Evolutionary conservation across 768 basidiomycete genomes (phyloP), one percentile per base, ranked within the genome.

Genomic region (Leucocoprinus birnbaumii): DNA sequence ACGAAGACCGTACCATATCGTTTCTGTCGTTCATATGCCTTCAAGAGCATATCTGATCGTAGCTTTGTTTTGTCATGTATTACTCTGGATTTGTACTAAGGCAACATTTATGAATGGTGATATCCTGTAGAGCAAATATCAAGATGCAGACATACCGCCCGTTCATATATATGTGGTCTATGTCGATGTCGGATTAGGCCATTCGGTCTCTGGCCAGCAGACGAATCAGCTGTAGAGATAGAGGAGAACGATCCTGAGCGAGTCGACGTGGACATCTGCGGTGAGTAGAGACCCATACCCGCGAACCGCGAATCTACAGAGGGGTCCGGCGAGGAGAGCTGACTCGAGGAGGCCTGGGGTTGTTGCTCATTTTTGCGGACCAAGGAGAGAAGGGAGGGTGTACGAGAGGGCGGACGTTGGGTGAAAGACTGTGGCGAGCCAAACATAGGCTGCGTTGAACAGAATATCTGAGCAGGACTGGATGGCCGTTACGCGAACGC

Each of bases 121-220:
- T 14, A 3, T 27, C 9, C 9, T 46, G n/a, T 9, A 31, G 18
- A 24, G 16, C 3, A 27, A 16, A 3, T 41, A n/a, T 11, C 7
- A 21, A 16, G 4, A 1, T 2, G 5, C n/a, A 16, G 9, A 55
- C 54, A 16, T 41, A 55, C 54, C 38, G 34, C 54, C 1, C 19
- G 25, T 7, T 48, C 54, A 43, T 48, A 35, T 13, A 55, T 49
- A 41, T 55, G 54, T 13, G n/a, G 19, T n/a, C 54, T 43, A 34
- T 55, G 26, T 5, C 48, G 54, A 43, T 55, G 54, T n/a, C 54
- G 26, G 19, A 55, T 22, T 31, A 47, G 53, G 2, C 53, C 53
- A n/a, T 18, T 48, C 3, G 54, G 22, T 35, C 47, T 48, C 37
- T 42, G 37, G 0, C 37, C 43, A 2, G 16, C 13, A 40, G 46